These are phyloP conservation scores for Saccharomyces uvarum DNA, from an alignment of 1,139 yeast species.

Conservation along the genomic window DNA sequence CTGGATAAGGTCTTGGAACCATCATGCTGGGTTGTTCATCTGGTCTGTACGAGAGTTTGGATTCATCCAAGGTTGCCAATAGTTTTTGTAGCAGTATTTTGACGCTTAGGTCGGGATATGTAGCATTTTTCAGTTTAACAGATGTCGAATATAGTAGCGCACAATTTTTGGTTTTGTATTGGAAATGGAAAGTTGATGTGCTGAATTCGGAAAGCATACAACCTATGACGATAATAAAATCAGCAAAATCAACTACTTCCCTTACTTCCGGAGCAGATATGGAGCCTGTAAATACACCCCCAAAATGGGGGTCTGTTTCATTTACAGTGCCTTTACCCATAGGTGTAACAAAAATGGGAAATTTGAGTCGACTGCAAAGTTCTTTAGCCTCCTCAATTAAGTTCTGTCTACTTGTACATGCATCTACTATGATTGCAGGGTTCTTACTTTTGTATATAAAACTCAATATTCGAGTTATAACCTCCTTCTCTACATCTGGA, in stretches of 20 bases:
- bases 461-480: constrained; percentile 47
- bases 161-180: constrained; percentile 64
- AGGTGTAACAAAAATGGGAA: constrained; percentile 80
- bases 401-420: constrained; percentile 72
- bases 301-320: constrained; percentile 63
- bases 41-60: constrained; percentile 31
- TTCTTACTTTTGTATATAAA: constrained; percentile 48
- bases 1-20: constrained; percentile 32
- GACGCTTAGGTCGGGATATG: constrained; percentile 68
- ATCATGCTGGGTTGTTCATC: constrained; percentile 22
- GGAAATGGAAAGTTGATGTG: constrained; percentile 79
- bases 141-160: constrained; percentile 76
- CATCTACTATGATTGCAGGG: constrained; percentile 75
- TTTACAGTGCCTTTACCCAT: constrained; percentile 82
- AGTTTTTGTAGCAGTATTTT: constrained; percentile 50
- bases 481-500: constrained; percentile 58
- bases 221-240: constrained; percentile 68
- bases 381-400: constrained; percentile 49
- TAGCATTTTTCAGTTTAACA: constrained; percentile 62
- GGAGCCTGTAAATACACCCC: constrained; percentile 79
- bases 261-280: constrained; percentile 70
- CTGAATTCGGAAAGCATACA: constrained; percentile 77
- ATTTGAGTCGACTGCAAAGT: constrained; percentile 60
- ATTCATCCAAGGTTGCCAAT: constrained; percentile 33
- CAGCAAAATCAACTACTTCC: constrained; percentile 67